These are phyloP conservation scores for Ustulina deusta DNA, from an alignment of 2,329 filamentous ascomycete genomes.

Conservation along the genomic window DNA sequence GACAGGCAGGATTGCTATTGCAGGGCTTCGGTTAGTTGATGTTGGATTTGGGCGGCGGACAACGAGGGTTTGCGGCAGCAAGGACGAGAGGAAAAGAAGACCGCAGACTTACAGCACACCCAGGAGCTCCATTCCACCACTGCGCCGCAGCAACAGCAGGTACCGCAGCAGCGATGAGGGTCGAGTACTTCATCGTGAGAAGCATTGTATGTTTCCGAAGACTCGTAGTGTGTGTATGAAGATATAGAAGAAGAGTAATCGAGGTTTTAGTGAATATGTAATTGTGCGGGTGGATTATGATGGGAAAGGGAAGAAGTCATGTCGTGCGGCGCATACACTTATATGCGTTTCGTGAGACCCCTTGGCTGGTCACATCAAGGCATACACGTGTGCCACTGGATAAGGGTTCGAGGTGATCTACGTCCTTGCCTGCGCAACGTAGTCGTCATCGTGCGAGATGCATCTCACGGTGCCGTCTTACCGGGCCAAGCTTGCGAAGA, in stretches of 20 bases:
- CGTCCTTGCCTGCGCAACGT: constrained; percentile 21
- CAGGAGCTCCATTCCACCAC: constrained; percentile 56
- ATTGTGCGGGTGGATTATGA: not conserved
- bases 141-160: constrained; percentile 50
- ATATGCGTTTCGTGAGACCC: constrained; percentile 35
- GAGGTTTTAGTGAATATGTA: not conserved
- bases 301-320: constrained; percentile 3
- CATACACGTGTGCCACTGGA: constrained; percentile 9
- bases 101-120: constrained; percentile 56
- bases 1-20: constrained; percentile 58
- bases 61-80: not conserved
- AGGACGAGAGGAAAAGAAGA: not conserved
- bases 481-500: constrained; percentile 14
- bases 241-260: not conserved
- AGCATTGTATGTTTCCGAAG: not conserved
- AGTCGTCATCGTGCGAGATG: constrained; percentile 40
- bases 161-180: constrained; percentile 45
- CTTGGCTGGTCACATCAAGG: not conserved
- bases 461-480: constrained; percentile 14
- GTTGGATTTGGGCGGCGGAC: not conserved
- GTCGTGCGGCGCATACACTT: constrained; percentile 39
- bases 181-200: constrained; percentile 51
- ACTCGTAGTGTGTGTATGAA: not conserved
- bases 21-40: constrained; percentile 26
- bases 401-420: constrained; percentile 5